Base-by-base conservation (phyloP, 495 filamentous ascomycete genomes). In the Lasiosphaeria miniovina region DNA sequence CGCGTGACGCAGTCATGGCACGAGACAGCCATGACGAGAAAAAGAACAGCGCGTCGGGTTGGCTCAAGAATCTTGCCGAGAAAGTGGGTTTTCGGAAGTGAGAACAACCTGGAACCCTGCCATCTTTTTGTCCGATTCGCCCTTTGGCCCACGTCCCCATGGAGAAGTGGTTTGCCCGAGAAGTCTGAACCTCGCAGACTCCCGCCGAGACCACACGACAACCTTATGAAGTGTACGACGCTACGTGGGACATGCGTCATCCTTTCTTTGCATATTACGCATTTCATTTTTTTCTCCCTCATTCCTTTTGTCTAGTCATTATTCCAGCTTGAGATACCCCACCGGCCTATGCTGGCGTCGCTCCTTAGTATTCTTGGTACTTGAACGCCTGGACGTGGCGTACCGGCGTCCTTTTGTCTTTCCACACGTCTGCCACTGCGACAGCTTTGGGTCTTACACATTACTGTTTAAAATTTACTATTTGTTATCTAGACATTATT, bases 1-100 rank as follows among this genome's bases (percentile, higher is more conserved):
- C 86, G 11, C 82, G 86, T 53, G 82, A 86, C 57, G 71, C 74
- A 6, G 69, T 75, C 54, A 81, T 81, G 78, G 65, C 68, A 32
- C 73, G 76, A 24, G 66, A 73, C 14, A 68, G 64, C 7, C 63
- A 70, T 9, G 57, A 70, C 17, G 77, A 80, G 24, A 70, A 70
- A 51, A 74, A 72, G 57, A 68, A 65, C 43, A 65, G 69, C n/a
- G 67, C 72, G 5, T 65, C 74, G 15, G 71, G 72, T 50, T 80
- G 77, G 77, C 50, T 72, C 61, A 78, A 75, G 60, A 72, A 68
- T 31, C 52, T 81, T 1, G 73, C 74, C 0, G 78, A 71, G 17
- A 79, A 76, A 57, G 75, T 80, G 17, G 71, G 76, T 31, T 63
- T 78, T 51, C 68, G 73, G 59, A 75, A 36, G 54, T 64, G 54